These are phyloP conservation scores for Detonula confervacea DNA, from an alignment of 352 stramenopile species.

Conservation along the genomic window DNA sequence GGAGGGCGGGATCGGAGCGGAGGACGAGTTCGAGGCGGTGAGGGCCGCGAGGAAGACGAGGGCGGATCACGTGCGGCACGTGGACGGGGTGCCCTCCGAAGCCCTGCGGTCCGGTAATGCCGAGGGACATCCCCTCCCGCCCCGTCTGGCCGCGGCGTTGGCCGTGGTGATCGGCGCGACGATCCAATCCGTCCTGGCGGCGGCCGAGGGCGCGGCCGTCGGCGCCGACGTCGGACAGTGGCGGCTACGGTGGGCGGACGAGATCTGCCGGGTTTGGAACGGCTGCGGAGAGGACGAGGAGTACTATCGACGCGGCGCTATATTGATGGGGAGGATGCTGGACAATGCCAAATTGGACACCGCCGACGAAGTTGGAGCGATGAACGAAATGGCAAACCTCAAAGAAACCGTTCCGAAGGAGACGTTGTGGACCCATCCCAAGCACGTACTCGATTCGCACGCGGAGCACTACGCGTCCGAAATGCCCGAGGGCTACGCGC, in stretches of 20 bases:
- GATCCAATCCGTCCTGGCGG: constrained; percentile 66
- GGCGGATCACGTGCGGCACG: constrained; percentile 39
- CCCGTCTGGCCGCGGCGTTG: constrained; percentile 72
- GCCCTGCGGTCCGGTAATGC: background rate
- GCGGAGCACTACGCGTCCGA: constrained; percentile 41
- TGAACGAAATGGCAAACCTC: background rate
- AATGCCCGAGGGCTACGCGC: constrained; percentile 78
- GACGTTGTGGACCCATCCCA: constrained; percentile 42
- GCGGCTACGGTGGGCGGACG: constrained; percentile 75
- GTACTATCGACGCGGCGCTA: constrained; percentile 54
- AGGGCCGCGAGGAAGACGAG: constrained; percentile 44
- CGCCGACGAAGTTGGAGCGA: too few relatives aligned
- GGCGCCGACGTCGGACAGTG: constrained; percentile 79
- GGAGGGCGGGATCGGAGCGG: constrained; percentile 59
- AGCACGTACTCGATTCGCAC: constrained; percentile 53
- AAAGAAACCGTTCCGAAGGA: background rate
- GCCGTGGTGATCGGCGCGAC: constrained; percentile 72
- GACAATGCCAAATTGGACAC: too few relatives aligned
- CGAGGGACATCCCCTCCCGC: constrained; percentile 46
- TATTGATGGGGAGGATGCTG: constrained; percentile 14
- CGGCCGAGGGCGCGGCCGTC: constrained; percentile 66
- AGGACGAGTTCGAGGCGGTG: constrained; percentile 80
- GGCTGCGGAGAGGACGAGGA: constrained; percentile 61
- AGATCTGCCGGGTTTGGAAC: constrained; percentile 75
- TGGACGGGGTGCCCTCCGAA: constrained; percentile 7